phyloP scores from a whole-genome alignment of 202 grass and related monocot species.

The Zoysia matrella region DNA sequence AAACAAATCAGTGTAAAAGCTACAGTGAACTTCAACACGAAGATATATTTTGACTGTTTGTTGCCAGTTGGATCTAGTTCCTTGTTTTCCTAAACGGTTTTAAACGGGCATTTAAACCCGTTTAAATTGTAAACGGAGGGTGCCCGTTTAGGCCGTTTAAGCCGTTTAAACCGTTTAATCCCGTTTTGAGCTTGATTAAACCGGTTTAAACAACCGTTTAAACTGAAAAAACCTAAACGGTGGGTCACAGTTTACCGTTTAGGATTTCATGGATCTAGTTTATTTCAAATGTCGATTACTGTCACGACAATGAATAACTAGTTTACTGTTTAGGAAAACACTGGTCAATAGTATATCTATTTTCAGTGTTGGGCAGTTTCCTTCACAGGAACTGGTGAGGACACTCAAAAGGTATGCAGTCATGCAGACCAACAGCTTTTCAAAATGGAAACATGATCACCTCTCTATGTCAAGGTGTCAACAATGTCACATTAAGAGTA shows the following conservation, averaged over 20 bases:
- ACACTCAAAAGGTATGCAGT: neutral
- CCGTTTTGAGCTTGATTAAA: too few species aligned
- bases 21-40: neutral
- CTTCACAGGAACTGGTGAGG: neutral
- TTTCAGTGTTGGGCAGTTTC: neutral
- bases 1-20: neutral
- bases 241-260: too few species aligned
- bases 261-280: neutral
- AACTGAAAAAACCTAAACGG: too few species aligned
- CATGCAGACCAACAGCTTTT: neutral
- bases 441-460: neutral
- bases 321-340: neutral
- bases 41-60: neutral
- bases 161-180: too few species aligned
- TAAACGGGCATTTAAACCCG: too few species aligned
- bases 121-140: too few species aligned
- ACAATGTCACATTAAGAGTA: neutral
- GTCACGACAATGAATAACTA: neutral
- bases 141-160: too few species aligned
- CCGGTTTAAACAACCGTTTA: too few species aligned
- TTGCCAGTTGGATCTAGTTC: neutral
- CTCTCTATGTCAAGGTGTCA: neutral
- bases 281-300: neutral
- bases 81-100: too few species aligned
- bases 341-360: neutral